Evolutionary conservation across 2,329 filamentous ascomycete species (phyloP).

Genomic region (Aspergillus ibericus): DNA sequence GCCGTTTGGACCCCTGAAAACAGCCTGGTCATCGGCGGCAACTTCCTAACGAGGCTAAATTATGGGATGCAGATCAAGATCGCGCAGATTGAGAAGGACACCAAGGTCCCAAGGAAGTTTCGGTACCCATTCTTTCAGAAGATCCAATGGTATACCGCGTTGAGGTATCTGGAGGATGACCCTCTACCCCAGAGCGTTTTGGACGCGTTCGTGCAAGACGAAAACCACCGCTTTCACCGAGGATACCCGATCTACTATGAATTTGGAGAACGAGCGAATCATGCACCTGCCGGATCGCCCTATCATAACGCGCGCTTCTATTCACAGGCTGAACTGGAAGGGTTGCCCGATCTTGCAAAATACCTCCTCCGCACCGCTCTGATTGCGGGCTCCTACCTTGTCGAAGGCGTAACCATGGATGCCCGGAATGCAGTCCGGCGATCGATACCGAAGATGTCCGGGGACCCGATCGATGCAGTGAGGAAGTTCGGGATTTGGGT

Average conservation of each 20-base stretch:
- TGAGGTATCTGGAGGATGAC: conserved; percentile 64
- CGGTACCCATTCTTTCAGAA: conserved; percentile 69
- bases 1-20: conserved; percentile 70
- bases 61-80: conserved; percentile 67
- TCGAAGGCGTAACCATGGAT: conserved; percentile 61
- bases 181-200: conserved; percentile 60
- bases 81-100: conserved; percentile 66
- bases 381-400: conserved; percentile 58
- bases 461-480: conserved; percentile 61
- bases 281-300: conserved; percentile 52
- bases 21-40: conserved; percentile 69
- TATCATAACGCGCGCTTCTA: conserved; percentile 63
- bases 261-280: conserved; percentile 55
- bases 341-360: conserved; percentile 58
- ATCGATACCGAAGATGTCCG: conserved; percentile 63
- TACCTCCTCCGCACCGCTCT: conserved; percentile 65
- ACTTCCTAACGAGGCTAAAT: conserved; percentile 66
- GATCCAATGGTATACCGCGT: conserved; percentile 67
- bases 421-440: conserved; percentile 60
- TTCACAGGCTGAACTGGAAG: conserved; percentile 62
- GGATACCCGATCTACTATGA: conserved; percentile 60
- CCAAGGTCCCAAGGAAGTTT: conserved; percentile 65
- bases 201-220: conserved; percentile 56
- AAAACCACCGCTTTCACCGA: conserved; percentile 54
- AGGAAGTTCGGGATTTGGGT: conserved; percentile 65